These are phyloP conservation scores for Gossypium ekmanianum DNA, from an alignment of 345 rosid genomes.

Conservation along the genomic window DNA sequence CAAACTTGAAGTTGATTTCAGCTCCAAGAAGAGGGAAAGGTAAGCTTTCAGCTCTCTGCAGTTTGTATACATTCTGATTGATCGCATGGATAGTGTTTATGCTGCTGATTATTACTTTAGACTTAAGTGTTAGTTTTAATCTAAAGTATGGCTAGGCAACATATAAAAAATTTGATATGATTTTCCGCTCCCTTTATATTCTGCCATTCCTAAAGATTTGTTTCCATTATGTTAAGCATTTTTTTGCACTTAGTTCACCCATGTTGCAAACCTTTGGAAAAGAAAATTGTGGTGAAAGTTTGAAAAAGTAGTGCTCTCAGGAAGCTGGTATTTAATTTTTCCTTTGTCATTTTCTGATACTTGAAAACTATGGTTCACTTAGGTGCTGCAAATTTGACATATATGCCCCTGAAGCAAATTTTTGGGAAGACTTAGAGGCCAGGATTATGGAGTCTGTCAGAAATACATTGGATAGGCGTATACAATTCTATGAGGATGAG, in stretches of 20 bases:
- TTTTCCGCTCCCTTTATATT: neutral
- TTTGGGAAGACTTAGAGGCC: slow-evolving; percentile 92
- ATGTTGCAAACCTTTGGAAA: neutral
- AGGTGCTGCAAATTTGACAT: slow-evolving; percentile 96
- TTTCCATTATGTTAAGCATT: neutral
- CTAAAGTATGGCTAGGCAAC: neutral
- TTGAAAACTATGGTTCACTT: slow-evolving; percentile 28
- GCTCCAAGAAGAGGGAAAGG: slow-evolving; percentile 96
- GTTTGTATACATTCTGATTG: neutral
- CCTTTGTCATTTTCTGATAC: slow-evolving; percentile 19
- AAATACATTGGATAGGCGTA: slow-evolving; percentile 86
- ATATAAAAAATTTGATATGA: neutral
- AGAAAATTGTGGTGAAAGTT: neutral
- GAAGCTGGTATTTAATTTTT: neutral
- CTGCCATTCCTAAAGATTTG: neutral
- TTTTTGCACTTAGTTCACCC: neutral
- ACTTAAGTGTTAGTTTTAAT: neutral
- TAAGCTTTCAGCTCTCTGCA: slow-evolving; percentile 21
- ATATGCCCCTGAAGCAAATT: slow-evolving; percentile 68
- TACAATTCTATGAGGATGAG: slow-evolving; percentile 92
- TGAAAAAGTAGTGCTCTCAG: neutral
- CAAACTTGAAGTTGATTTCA: slow-evolving; percentile 92
- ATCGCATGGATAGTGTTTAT: slow-evolving; percentile 3
- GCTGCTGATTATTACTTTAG: neutral
- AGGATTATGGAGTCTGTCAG: slow-evolving; percentile 78